Conservation (phyloP, 1,139 yeast genomes). For the Pichia sp. region DNA sequence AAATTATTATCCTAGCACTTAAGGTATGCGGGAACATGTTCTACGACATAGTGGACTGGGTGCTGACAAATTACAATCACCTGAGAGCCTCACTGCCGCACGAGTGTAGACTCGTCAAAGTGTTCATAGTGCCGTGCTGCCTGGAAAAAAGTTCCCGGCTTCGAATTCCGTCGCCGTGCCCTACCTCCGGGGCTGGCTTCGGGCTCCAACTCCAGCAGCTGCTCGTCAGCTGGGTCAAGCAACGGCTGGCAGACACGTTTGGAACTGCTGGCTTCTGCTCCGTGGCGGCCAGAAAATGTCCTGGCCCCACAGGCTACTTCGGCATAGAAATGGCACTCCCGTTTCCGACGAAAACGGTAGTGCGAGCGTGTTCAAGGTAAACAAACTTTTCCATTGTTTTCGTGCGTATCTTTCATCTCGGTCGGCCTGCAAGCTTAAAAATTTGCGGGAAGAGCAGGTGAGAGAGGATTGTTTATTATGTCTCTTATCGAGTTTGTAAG, state of each 20-base stretch:
- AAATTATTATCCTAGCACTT: constrained; percentile 20
- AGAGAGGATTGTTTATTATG: neutral
- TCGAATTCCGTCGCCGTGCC: neutral
- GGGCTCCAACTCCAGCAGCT: neutral
- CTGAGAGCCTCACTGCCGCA: neutral
- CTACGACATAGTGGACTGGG: constrained; percentile 19
- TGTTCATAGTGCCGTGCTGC: constrained; percentile 27
- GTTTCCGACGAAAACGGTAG: neutral
- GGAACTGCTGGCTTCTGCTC: neutral
- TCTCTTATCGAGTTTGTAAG: neutral
- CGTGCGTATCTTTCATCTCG: too few species aligned
- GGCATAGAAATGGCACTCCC: neutral
- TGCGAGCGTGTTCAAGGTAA: neutral
- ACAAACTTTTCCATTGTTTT: neutral
- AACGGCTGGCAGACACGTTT: neutral
- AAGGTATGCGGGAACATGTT: constrained; percentile 28
- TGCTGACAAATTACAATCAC: neutral
- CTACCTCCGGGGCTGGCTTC: neutral
- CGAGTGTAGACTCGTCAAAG: neutral
- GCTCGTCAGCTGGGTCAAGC: neutral
- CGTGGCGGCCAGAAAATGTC: neutral
- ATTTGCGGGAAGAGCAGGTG: neutral
- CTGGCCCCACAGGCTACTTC: neutral
- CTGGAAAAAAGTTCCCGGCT: constrained; percentile 16
- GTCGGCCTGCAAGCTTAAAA: neutral